A percentile compares a stretch with the other conserved stretches of the same genome.
These are phyloP conservation scores for Podospora australis DNA, from an alignment of 495 filamentous ascomycete genomes.

Conservation along the genomic window DNA sequence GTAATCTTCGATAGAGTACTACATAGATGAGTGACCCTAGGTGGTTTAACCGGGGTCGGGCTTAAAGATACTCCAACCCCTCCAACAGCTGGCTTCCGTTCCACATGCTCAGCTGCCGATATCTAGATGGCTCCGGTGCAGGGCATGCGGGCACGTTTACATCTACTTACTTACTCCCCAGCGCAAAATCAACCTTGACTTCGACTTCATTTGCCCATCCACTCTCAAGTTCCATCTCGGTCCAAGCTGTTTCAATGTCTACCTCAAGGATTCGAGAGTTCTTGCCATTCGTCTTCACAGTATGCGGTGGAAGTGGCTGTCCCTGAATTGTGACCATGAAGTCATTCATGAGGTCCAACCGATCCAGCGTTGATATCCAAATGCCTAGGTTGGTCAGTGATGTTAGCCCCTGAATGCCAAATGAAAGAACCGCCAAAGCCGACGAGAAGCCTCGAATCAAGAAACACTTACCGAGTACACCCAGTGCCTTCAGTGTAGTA, in stretches of 20 bases:
- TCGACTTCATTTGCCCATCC: conserved; percentile 83
- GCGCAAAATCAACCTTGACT: conserved; percentile 56
- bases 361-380: conserved; percentile 61
- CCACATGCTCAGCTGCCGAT: too few relatives aligned
- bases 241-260: conserved; percentile 75
- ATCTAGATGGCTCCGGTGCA: too few relatives aligned
- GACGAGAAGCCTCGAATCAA: conserved; percentile 64
- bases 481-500: conserved; percentile 71
- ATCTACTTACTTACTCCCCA: conserved; percentile 14
- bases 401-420: background rate
- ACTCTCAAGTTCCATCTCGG: conserved; percentile 58
- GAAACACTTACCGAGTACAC: conserved; percentile 65
- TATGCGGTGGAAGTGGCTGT: conserved; percentile 56
- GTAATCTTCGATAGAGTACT: too few relatives aligned
- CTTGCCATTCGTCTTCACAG: conserved; percentile 52
- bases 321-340: conserved; percentile 75
- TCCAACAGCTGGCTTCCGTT: too few relatives aligned
- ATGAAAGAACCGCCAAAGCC: conserved; percentile 65
- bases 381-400: conserved; percentile 41
- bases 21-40: too few relatives aligned
- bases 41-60: too few relatives aligned
- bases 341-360: conserved; percentile 53
- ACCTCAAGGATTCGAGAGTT: conserved; percentile 62
- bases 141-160: too few relatives aligned
- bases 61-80: too few relatives aligned